Percentiles rank a stretch among this genome's conserved stretches.
Evolutionary conservation across 805 yeast genomes (phyloP).

Genomic region (Myxozyma sirexii): DNA sequence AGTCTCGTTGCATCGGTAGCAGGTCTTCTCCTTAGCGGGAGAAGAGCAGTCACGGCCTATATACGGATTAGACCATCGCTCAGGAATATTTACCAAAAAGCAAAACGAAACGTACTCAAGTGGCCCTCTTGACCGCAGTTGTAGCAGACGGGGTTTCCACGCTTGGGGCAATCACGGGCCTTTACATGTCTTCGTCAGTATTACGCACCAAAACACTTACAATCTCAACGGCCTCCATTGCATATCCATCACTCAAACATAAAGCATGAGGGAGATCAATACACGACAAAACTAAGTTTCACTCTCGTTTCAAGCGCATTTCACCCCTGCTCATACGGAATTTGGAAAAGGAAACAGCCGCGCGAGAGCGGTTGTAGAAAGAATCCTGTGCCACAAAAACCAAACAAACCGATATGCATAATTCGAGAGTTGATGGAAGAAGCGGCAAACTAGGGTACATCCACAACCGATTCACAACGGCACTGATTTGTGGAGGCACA

Average conservation of each 20-base stretch:
- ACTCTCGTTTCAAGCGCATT: not conserved
- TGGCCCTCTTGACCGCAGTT: constrained; percentile 42
- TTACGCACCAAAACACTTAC: constrained; percentile 4
- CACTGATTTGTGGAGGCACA: constrained; percentile 11
- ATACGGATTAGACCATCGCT: constrained; percentile 60
- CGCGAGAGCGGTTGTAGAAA: not conserved
- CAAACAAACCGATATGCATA: constrained; percentile 1
- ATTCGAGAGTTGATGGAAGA: constrained; percentile 4
- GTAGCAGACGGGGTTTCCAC: constrained; percentile 45
- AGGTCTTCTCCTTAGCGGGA: constrained; percentile 81
- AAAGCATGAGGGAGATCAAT: not conserved
- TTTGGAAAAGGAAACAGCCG: not conserved
- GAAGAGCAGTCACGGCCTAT: constrained; percentile 86
- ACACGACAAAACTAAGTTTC: not conserved
- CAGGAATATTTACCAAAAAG: not conserved
- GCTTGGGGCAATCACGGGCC: constrained; percentile 45
- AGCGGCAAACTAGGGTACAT: constrained; percentile 12
- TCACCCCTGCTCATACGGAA: not conserved
- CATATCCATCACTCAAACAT: not conserved
- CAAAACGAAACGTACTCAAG: constrained; percentile 23
- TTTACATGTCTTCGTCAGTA: constrained; percentile 14
- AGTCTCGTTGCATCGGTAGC: constrained; percentile 89
- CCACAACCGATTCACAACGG: constrained; percentile 9
- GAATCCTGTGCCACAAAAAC: constrained; percentile 1
- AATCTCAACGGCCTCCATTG: constrained; percentile 4